Percentiles rank a stretch among this genome's conserved stretches.
These are phyloP conservation scores for Pythium utonaiense DNA, from an alignment of 352 stramenopile genomes.

Conservation along the genomic window DNA sequence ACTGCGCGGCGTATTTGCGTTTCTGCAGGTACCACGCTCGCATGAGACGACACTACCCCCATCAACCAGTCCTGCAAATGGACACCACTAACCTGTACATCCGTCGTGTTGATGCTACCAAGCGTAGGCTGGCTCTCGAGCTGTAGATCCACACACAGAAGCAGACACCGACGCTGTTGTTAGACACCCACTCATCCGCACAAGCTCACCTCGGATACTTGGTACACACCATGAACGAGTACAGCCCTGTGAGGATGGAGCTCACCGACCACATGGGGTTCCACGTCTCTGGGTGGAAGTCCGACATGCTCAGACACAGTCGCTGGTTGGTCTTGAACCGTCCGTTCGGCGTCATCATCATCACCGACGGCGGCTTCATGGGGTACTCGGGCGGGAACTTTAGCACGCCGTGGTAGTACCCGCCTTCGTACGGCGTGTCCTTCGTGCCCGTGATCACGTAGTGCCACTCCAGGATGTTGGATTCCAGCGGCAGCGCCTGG, in stretches of 20 bases:
- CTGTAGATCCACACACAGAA: constrained; percentile 18
- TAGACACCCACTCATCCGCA: no score
- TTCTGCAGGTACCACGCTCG: constrained; percentile 37
- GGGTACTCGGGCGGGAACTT: constrained; percentile 94
- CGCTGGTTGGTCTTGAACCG: constrained; percentile 94
- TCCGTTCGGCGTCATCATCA: constrained; percentile 94
- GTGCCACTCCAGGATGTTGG: constrained; percentile 96
- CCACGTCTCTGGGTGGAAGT: constrained; percentile 95
- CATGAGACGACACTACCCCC: not conserved
- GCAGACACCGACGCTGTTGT: no score
- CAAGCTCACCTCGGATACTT: no score
- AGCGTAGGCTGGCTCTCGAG: constrained; percentile 82
- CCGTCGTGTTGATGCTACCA: constrained; percentile 84
- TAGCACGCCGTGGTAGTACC: constrained; percentile 90
- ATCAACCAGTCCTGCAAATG: not conserved
- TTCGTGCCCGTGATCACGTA: constrained; percentile 89
- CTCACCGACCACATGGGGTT: constrained; percentile 96
- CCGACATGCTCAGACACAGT: constrained; percentile 94
- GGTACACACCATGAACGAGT: constrained; percentile 90
- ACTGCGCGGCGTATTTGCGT: constrained; percentile 75
- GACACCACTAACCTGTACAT: constrained; percentile 39
- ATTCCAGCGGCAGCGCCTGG: constrained; percentile 83
- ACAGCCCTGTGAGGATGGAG: constrained; percentile 94
- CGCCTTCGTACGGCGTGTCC: constrained; percentile 81
- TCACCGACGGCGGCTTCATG: constrained; percentile 93